phyloP scores from a whole-genome alignment of 305 asterid genomes.

The Ilex paraguariensis region DNA sequence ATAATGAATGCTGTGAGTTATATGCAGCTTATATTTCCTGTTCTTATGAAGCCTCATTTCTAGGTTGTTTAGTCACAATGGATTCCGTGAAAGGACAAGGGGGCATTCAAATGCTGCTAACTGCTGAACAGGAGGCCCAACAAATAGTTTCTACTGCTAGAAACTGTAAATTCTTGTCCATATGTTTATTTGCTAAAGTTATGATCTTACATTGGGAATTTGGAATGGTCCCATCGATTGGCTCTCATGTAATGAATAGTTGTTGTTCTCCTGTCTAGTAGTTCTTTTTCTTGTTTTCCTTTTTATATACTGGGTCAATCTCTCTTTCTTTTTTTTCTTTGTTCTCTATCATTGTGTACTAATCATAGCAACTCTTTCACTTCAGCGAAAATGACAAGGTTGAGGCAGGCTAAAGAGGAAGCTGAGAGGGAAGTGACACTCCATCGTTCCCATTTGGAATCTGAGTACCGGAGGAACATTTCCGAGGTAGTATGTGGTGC shows the following conservation, averaged over 20 bases:
- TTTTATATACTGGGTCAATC: not conserved
- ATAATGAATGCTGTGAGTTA: too few species aligned
- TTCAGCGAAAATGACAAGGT: constrained; percentile 60
- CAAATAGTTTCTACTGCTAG: constrained; percentile 76
- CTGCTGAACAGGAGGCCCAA: constrained; percentile 90
- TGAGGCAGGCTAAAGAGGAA: constrained; percentile 82
- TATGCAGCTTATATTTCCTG: too few species aligned
- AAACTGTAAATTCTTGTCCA: constrained; percentile 31
- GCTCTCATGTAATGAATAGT: too few species aligned
- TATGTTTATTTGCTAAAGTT: not conserved
- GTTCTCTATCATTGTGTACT: not conserved
- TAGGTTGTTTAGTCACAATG: constrained; percentile 30
- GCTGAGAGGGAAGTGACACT: constrained; percentile 62
- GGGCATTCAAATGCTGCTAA: constrained; percentile 86
- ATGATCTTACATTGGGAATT: too few species aligned
- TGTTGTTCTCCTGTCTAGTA: too few species aligned
- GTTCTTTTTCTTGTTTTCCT: not conserved
- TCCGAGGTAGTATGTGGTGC: constrained; percentile 39
- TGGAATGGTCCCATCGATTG: not conserved
- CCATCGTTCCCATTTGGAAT: constrained; percentile 59
- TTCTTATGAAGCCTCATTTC: not conserved
- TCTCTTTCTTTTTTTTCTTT: not conserved
- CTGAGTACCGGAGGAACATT: constrained; percentile 55
- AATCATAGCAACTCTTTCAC: not conserved
- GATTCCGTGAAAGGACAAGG: constrained; percentile 77